Evolutionary conservation across 2,329 filamentous ascomycete species (phyloP), one percentile per base, ranked within the genome.

Genomic region (Ophiocordyceps sinensis): DNA sequence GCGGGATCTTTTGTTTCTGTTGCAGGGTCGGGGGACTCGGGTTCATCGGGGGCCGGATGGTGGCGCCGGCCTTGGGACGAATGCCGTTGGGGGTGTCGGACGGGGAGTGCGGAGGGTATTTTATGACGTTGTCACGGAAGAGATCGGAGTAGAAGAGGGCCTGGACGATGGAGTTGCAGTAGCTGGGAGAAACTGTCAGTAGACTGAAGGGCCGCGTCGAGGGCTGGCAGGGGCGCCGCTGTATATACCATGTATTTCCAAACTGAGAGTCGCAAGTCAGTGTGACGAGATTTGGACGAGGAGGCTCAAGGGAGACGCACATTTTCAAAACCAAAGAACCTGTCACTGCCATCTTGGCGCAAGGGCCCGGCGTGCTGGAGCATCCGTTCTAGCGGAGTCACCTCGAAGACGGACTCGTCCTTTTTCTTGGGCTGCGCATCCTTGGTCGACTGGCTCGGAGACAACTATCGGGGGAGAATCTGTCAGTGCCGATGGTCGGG

Each of bases 321-420:
- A 66, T 98, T 98, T 65, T 98, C 91, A 60, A 96, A 82, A 14
- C 91, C 91, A 65, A 93, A 96, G 67, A 94, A 98, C 67, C 94
- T 94, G 67, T 96, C 91, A 58, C 85, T 94, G 41, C 91, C 91
- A 63, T 96, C 88, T 50, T 74, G 70, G 54, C 86, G 79, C 50
- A 93, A 66, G 3, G 88, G 79, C 4, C 87, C 88, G 44, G 85
- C 79, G 61, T 85, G 82, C 52, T 79, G 74, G 28, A 98, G 71
- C 71, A 93, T 82, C 68, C 86, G 79, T 53, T 79, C 73, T 43
- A 81, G 51, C 3, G 77, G 76, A 2, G 76, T 80, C 41, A 71
- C 51, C 53, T 80, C 77, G n/a, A 64, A 63, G n/a, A 61, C 48
- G n/a, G 63, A 57, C 49, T 77, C 73, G 37, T 77, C 72, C 49